These are phyloP conservation scores for Neurospora sp. DNA, from an alignment of 495 filamentous ascomycete species.

Conservation along the genomic window DNA sequence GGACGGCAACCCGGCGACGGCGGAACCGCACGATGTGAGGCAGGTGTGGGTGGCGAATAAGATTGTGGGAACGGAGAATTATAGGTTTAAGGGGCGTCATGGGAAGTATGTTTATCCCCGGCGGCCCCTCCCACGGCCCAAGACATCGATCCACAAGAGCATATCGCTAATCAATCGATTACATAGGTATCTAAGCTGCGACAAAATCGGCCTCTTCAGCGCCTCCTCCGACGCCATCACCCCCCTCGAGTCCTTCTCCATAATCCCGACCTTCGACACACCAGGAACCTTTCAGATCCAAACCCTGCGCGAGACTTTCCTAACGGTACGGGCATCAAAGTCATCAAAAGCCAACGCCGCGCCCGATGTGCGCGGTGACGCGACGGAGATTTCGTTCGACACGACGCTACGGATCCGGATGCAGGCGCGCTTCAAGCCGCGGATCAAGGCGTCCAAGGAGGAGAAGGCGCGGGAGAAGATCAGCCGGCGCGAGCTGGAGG, in stretches of 20 bases:
- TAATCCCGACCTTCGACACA: conserved; percentile 52
- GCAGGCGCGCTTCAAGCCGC: conserved; percentile 89
- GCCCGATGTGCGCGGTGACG: conserved; percentile 71
- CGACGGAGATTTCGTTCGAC: conserved; percentile 55
- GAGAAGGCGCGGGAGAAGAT: conserved; percentile 77
- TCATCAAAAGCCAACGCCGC: conserved; percentile 24
- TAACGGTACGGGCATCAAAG: conserved; percentile 41
- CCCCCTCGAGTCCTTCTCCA: conserved; percentile 69
- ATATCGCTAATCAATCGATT: no score
- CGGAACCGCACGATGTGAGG: conserved; percentile 87
- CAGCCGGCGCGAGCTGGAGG: conserved; percentile 78
- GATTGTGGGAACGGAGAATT: conserved; percentile 69
- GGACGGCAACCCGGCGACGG: conserved; percentile 63
- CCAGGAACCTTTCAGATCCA: conserved; percentile 60
- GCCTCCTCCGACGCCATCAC: conserved; percentile 73
- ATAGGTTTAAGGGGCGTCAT: conserved; percentile 80
- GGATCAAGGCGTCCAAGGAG: conserved; percentile 63
- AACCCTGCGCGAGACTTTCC: conserved; percentile 50
- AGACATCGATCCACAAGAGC: no score
- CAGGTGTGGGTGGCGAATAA: conserved; percentile 90
- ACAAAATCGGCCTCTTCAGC: conserved; percentile 67
- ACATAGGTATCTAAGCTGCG: conserved; percentile 57
- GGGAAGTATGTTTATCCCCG: conserved; percentile 49
- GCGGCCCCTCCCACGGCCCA: no score
- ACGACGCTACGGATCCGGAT: conserved; percentile 79